Conservation (phyloP, 2,329 filamentous ascomycete species). For the Colletotrichum salicis region DNA sequence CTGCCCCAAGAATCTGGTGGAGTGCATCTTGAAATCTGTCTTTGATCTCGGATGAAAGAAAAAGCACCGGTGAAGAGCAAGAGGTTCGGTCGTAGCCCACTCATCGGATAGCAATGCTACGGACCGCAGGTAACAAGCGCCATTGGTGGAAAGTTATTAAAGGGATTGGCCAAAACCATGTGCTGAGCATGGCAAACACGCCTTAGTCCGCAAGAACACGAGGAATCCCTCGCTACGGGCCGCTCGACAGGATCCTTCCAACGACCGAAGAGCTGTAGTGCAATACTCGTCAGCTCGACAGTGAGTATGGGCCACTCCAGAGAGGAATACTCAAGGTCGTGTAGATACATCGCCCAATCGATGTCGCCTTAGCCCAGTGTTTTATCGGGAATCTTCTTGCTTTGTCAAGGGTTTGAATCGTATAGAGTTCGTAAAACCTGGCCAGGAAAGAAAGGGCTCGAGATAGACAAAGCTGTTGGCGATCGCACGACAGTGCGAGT, state of each 20-base stretch:
- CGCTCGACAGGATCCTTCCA: slow-evolving; percentile 18
- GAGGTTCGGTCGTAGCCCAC: neutral
- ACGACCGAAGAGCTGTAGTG: neutral
- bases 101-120: slow-evolving; percentile 12
- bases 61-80: neutral
- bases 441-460: neutral
- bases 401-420: neutral
- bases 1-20: slow-evolving; percentile 25
- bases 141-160: slow-evolving; percentile 30
- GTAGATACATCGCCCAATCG: neutral
- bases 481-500: neutral
- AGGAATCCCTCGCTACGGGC: slow-evolving; percentile 22
- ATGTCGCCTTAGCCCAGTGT: neutral
- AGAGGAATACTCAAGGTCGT: neutral
- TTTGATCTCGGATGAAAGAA: slow-evolving; percentile 1
- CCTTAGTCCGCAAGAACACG: slow-evolving; percentile 23
- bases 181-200: slow-evolving; percentile 20
- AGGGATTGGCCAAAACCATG: slow-evolving; percentile 16
- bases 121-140: neutral
- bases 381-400: neutral
- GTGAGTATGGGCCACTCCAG: neutral
- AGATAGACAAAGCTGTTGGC: neutral
- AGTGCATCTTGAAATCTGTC: slow-evolving; percentile 14
- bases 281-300: neutral
- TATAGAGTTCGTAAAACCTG: neutral